Conservation (phyloP, 306 rosid genomes). For the Trifolium repens region DNA sequence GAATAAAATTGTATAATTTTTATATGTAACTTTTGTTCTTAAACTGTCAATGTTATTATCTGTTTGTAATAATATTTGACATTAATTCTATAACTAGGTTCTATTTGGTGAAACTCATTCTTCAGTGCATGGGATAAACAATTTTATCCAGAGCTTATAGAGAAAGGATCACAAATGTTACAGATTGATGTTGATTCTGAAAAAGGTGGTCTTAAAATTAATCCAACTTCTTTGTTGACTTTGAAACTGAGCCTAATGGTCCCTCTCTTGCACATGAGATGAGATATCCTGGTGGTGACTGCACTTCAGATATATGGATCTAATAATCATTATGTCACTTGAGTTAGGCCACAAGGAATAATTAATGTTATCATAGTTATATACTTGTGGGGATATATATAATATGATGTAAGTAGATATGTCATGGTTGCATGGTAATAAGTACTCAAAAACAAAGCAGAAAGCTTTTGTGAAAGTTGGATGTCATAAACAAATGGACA, state of each 20-base stretch:
- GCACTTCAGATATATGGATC: slow-evolving; percentile 94
- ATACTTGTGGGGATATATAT: too few species aligned
- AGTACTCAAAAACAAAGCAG: too few species aligned
- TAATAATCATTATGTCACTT: slow-evolving; percentile 21
- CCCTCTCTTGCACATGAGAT: slow-evolving; percentile 97
- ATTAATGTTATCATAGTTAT: too few species aligned
- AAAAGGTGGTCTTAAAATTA: slow-evolving; percentile 75
- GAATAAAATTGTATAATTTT: not conserved
- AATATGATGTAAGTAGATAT: too few species aligned
- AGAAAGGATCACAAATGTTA: slow-evolving; percentile 84
- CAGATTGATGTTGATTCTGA: slow-evolving; percentile 82
- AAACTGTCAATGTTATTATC: not conserved
- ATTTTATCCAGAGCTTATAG: not conserved
- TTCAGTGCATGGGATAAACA: too few species aligned
- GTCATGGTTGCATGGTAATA: too few species aligned
- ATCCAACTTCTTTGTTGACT: slow-evolving; percentile 87
- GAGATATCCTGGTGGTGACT: slow-evolving; percentile 98
- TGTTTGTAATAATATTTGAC: slow-evolving; percentile 2
- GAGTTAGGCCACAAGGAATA: too few species aligned
- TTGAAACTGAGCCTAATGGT: slow-evolving; percentile 86
- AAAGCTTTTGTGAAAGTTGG: too few species aligned
- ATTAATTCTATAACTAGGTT: not conserved
- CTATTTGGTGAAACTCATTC: not conserved
- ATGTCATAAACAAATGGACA: too few species aligned
- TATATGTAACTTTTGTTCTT: not conserved